These are phyloP conservation scores for Metschnikowia borealis DNA, from an alignment of 805 yeast species.

Conservation along the genomic window DNA sequence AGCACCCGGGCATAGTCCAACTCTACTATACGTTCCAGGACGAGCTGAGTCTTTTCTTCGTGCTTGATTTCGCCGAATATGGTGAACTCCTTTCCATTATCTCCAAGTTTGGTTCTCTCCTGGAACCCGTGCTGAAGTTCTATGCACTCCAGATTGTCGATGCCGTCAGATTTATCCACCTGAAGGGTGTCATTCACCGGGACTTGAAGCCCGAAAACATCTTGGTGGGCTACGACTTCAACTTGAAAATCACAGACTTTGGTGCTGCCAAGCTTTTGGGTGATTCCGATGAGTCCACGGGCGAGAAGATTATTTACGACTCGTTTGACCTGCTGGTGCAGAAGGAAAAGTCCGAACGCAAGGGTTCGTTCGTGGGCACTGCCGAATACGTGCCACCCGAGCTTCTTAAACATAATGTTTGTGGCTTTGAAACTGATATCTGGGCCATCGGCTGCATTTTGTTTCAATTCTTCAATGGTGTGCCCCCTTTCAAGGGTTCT, in stretches of 20 bases:
- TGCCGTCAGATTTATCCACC: slow-evolving; percentile 84
- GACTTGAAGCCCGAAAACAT: slow-evolving; percentile 95
- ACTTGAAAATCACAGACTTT: slow-evolving; percentile 89
- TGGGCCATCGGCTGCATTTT: slow-evolving; percentile 94
- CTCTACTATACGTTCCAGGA: slow-evolving; percentile 94
- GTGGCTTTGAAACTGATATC: slow-evolving; percentile 82
- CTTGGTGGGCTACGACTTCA: slow-evolving; percentile 77
- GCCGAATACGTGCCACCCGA: slow-evolving; percentile 97
- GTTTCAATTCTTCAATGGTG: slow-evolving; percentile 76
- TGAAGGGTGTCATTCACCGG: slow-evolving; percentile 85
- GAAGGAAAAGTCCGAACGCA: slow-evolving; percentile 17
- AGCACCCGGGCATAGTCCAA: slow-evolving; percentile 91
- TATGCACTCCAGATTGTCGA: slow-evolving; percentile 87
- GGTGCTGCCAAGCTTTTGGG: slow-evolving; percentile 89
- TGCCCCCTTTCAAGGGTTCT: slow-evolving; percentile 84
- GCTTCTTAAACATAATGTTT: slow-evolving; percentile 66
- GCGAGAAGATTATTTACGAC: slow-evolving; percentile 31
- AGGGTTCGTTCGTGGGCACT: slow-evolving; percentile 87
- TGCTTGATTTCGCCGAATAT: slow-evolving; percentile 87
- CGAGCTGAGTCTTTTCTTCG: slow-evolving; percentile 80
- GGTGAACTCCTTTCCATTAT: slow-evolving; percentile 88
- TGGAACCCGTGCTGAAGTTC: slow-evolving; percentile 71
- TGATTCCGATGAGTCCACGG: slow-evolving; percentile 28
- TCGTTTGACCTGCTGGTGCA: slow-evolving; percentile 28
- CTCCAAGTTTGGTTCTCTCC: slow-evolving; percentile 70